Conservation (phyloP, 2,329 filamentous ascomycete genomes). For the Colletotrichum kahawae region DNA sequence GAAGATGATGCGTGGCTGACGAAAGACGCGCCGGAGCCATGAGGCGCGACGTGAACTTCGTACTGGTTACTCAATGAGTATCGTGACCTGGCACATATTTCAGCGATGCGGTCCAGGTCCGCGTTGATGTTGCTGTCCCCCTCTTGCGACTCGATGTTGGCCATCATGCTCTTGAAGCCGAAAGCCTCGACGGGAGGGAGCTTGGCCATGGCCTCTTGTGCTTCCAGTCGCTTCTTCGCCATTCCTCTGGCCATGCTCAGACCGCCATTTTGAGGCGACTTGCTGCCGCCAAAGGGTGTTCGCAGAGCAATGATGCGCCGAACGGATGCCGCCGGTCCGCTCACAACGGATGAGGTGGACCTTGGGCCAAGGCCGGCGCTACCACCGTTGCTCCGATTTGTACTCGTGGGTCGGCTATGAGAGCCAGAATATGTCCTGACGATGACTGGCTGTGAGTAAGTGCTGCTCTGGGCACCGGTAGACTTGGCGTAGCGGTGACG, state of each 20-base stretch:
- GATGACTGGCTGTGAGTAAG: constrained; percentile 69
- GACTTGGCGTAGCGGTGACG: constrained; percentile 63
- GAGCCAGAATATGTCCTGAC: constrained; percentile 67
- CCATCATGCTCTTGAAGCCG: constrained; percentile 68
- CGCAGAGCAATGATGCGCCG: constrained; percentile 24
- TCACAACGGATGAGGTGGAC: constrained; percentile 6
- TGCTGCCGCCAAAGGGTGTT: constrained; percentile 33
- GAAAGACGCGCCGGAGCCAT: constrained; percentile 61
- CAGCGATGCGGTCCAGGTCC: constrained; percentile 68
- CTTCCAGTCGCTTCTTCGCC: constrained; percentile 37
- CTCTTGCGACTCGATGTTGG: constrained; percentile 53
- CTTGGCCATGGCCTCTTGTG: constrained; percentile 41
- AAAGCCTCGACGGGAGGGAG: constrained; percentile 68
- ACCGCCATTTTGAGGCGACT: constrained; percentile 41
- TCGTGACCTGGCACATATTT: constrained; percentile 68
- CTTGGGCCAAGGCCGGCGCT: background rate
- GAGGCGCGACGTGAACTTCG: constrained; percentile 67
- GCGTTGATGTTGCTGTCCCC: constrained; percentile 54
- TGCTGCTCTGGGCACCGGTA: constrained; percentile 59
- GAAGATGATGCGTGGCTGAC: constrained; percentile 34
- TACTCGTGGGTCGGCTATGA: constrained; percentile 34
- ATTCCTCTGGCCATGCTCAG: constrained; percentile 50
- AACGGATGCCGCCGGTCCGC: constrained; percentile 23
- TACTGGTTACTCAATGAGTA: constrained; percentile 72
- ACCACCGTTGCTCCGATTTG: constrained; percentile 26